Conservation (phyloP, 2,329 filamentous ascomycete genomes). For the Clonostachys byssicola region DNA sequence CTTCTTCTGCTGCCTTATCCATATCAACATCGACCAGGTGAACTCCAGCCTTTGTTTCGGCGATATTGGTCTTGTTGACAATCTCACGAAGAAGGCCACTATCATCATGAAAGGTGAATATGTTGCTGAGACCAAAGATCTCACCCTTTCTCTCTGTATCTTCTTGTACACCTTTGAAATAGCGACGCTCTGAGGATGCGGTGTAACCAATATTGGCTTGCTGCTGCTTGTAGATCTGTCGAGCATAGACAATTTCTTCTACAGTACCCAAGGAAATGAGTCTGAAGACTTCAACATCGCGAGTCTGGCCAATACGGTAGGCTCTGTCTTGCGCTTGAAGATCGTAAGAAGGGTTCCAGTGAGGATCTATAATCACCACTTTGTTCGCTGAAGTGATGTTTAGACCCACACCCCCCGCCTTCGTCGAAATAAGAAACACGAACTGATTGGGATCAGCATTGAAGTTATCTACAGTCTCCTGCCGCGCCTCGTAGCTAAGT, state of each 20-base stretch:
- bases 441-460: slow-evolving; percentile 85
- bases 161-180: slow-evolving; percentile 93
- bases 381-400: slow-evolving; percentile 99
- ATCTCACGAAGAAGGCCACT: slow-evolving; percentile 87
- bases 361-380: slow-evolving; percentile 93
- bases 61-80: slow-evolving; percentile 96
- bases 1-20: slow-evolving; percentile 52
- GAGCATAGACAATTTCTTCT: slow-evolving; percentile 94
- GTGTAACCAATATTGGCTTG: slow-evolving; percentile 97
- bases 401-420: slow-evolving; percentile 86
- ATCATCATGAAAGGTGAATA: slow-evolving; percentile 79
- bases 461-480: slow-evolving; percentile 81
- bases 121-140: slow-evolving; percentile 85
- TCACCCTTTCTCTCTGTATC: slow-evolving; percentile 80
- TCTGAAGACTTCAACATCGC: slow-evolving; percentile 93
- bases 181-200: slow-evolving; percentile 85
- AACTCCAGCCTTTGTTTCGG: slow-evolving; percentile 84
- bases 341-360: slow-evolving; percentile 96
- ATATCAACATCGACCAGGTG: slow-evolving; percentile 74
- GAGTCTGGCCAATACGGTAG: slow-evolving; percentile 88
- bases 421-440: slow-evolving; percentile 92
- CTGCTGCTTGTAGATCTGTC: slow-evolving; percentile 98
- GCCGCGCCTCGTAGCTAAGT: slow-evolving; percentile 78
- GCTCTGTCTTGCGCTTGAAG: slow-evolving; percentile 94
- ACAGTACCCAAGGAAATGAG: slow-evolving; percentile 89